Evolutionary conservation across 306 rosid genomes (phyloP).

Genomic region (Mimosa bimucronata): DNA sequence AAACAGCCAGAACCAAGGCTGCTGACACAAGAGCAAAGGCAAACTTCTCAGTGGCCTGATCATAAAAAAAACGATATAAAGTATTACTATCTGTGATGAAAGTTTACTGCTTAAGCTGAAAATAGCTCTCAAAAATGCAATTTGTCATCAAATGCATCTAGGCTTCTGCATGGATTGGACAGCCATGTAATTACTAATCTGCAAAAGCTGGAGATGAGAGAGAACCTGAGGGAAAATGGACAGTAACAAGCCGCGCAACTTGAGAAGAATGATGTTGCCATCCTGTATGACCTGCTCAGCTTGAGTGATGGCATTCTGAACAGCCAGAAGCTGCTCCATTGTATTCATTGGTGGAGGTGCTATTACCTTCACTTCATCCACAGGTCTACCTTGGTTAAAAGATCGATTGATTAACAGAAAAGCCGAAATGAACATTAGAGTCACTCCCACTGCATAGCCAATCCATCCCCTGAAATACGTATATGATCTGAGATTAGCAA

Average conservation of each 20-base stretch:
- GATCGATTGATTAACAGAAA: conserved; percentile 71
- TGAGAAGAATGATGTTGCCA: conserved; percentile 77
- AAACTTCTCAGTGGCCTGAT: conserved; percentile 82
- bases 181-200: background rate
- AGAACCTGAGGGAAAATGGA: conserved; percentile 87
- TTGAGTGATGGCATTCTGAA: conserved; percentile 83
- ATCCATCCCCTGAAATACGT: conserved; percentile 84
- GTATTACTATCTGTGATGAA: conserved; percentile 25
- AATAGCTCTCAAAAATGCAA: conserved; percentile 1
- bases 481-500: conserved; percentile 19
- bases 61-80: conserved; percentile 18
- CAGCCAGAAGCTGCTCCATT: conserved; percentile 95
- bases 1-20: conserved; percentile 62
- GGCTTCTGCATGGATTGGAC: conserved; percentile 2
- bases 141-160: background rate
- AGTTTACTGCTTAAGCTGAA: conserved; percentile 5
- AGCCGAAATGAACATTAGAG: conserved; percentile 52
- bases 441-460: conserved; percentile 59
- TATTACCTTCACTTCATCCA: conserved; percentile 66
- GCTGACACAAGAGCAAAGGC: conserved; percentile 58
- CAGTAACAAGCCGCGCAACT: conserved; percentile 75
- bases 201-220: conserved; percentile 28
- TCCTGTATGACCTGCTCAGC: conserved; percentile 80
- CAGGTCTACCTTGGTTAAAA: conserved; percentile 58
- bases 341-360: conserved; percentile 86